These are phyloP conservation scores for Trichoderma sp. DNA, from an alignment of 2,329 filamentous ascomycete species.

Conservation along the genomic window DNA sequence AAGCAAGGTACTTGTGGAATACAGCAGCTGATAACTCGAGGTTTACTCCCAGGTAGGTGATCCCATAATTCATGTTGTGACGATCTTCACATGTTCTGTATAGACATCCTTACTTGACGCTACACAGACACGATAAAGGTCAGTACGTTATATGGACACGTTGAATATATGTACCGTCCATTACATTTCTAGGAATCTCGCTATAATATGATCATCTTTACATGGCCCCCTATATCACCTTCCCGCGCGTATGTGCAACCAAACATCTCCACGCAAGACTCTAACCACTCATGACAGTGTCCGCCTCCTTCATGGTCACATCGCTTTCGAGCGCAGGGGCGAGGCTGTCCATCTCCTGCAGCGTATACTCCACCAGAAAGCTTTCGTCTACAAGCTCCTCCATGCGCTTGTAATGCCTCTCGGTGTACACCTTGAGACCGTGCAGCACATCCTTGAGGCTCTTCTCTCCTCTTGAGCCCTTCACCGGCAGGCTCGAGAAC, in stretches of 20 bases:
- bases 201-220: conserved; percentile 11
- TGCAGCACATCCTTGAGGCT: conserved; percentile 83
- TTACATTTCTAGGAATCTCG: conserved; percentile 3
- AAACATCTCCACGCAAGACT: not conserved
- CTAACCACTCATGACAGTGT: conserved; percentile 48
- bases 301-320: conserved; percentile 41
- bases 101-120: no score
- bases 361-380: conserved; percentile 89
- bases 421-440: conserved; percentile 86
- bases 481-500: conserved; percentile 69
- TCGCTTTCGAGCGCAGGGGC: conserved; percentile 48
- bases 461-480: conserved; percentile 59
- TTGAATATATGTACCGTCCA: not conserved
- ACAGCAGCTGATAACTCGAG: no score
- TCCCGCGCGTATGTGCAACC: not conserved
- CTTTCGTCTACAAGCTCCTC: conserved; percentile 93
- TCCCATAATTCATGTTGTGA: no score
- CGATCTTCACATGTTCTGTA: no score
- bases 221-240: not conserved
- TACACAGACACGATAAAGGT: no score
- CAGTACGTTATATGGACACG: not conserved
- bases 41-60: no score
- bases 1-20: no score
- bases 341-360: conserved; percentile 86
- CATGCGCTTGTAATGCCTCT: conserved; percentile 86